Percentiles rank a stretch among this genome's conserved stretches.
Evolutionary conservation across 2,329 filamentous ascomycete species (phyloP).

Genomic region (Leptographium wingfieldii): DNA sequence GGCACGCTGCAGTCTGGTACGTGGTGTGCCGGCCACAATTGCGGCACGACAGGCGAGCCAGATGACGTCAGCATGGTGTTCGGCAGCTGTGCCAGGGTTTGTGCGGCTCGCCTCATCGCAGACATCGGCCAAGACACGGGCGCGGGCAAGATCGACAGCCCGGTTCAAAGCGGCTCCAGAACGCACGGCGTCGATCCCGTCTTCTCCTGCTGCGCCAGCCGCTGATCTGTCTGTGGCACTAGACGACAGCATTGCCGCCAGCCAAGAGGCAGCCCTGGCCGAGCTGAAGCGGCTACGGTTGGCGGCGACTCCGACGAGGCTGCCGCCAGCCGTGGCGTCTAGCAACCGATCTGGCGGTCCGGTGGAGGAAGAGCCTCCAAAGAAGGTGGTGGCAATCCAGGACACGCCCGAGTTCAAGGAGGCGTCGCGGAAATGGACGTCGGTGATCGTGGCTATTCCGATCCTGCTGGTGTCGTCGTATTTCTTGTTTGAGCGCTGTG

Average conservation of each 20-base stretch:
- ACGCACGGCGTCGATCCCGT: background rate
- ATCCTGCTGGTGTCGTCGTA: conserved; percentile 43
- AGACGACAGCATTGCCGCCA: background rate
- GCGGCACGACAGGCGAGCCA: background rate
- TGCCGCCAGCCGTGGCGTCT: background rate
- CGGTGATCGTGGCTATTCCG: conserved; percentile 38
- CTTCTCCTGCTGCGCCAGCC: background rate
- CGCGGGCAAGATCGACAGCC: background rate
- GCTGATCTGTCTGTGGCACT: conserved; percentile 4
- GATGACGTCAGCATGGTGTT: background rate
- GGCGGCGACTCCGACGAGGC: conserved; percentile 2
- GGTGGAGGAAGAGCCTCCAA: background rate
- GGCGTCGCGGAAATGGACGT: conserved; percentile 32
- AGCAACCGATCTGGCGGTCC: background rate
- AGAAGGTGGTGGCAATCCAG: conserved; percentile 4
- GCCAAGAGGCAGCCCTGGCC: conserved; percentile 10
- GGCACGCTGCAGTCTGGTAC: conserved; percentile 4
- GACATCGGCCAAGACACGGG: conserved; percentile 4
- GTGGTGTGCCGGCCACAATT: background rate
- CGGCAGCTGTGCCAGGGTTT: background rate
- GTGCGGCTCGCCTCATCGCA: conserved; percentile 8
- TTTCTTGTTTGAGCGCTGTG: conserved; percentile 37
- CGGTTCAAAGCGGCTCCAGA: background rate
- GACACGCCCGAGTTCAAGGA: conserved; percentile 29
- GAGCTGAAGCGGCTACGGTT: conserved; percentile 10